phyloP scores from a whole-genome alignment of 1,284 basidiomycete genomes.

The Boletellus deceptivus region DNA sequence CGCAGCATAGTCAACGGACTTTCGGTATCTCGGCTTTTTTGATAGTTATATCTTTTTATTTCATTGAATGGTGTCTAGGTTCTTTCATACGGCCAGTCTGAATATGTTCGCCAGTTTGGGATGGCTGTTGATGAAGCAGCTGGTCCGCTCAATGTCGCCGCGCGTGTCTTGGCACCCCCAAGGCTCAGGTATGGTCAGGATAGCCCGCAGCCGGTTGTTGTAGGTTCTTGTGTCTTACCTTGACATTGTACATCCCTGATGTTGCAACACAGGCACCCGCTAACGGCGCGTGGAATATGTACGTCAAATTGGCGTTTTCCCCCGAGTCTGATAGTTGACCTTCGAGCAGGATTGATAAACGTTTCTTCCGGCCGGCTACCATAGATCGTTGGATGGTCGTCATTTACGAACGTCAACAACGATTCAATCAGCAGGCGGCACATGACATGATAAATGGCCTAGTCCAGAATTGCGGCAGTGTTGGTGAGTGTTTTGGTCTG shows the following conservation, averaged over 20 bases:
- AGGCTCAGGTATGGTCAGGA: conserved; percentile 57
- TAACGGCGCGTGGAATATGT: conserved; percentile 76
- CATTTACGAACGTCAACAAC: conserved; percentile 56
- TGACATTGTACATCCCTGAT: background rate
- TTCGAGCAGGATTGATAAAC: conserved; percentile 56
- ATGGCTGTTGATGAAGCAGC: conserved; percentile 50
- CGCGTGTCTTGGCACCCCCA: conserved; percentile 61
- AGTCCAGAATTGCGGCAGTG: conserved; percentile 44
- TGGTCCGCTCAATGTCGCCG: conserved; percentile 51
- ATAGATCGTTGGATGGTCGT: conserved; percentile 61
- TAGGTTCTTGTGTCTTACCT: conserved; percentile 31
- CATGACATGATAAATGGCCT: conserved; percentile 53
- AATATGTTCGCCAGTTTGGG: conserved; percentile 70
- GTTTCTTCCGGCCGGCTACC: conserved; percentile 51
- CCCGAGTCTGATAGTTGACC: conserved; percentile 1
- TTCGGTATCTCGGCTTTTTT: conserved; percentile 35
- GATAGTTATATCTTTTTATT: background rate
- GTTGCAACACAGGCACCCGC: conserved; percentile 43
- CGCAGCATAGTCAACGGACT: conserved; percentile 57
- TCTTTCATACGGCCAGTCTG: conserved; percentile 66
- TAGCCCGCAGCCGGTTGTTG: conserved; percentile 52
- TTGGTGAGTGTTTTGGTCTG: conserved; percentile 45
- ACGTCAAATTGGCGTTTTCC: conserved; percentile 9
- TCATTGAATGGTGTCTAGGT: conserved; percentile 40
- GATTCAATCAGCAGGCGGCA: conserved; percentile 47